A percentile compares a stretch with the other conserved stretches of the same genome.
Evolutionary conservation across 2,329 filamentous ascomycete genomes (phyloP).

Genomic region (Byssochlamys sp.): DNA sequence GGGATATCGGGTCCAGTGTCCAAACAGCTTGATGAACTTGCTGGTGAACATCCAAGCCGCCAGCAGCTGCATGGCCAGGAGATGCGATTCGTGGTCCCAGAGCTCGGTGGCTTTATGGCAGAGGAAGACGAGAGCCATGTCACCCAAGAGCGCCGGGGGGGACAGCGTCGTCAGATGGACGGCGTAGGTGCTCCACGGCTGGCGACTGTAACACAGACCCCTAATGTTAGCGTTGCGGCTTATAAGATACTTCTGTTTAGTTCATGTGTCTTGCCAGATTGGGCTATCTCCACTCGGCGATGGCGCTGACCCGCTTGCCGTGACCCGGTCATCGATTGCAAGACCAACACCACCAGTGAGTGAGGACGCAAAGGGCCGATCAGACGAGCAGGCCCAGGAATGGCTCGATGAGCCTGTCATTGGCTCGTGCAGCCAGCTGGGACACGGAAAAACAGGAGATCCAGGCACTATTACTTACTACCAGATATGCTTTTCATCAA

Average conservation of each 20-base stretch:
- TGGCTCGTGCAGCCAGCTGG: background rate
- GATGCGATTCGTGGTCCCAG: slow-evolving; percentile 48
- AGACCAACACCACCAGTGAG: background rate
- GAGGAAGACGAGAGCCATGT: slow-evolving; percentile 61
- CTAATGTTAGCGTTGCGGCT: slow-evolving; percentile 17
- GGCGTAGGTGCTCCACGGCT: slow-evolving; percentile 88
- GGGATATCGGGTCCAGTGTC: slow-evolving; percentile 75
- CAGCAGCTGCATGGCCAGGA: slow-evolving; percentile 51
- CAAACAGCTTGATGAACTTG: slow-evolving; percentile 83
- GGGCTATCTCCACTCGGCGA: slow-evolving; percentile 4
- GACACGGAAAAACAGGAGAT: slow-evolving; percentile 6
- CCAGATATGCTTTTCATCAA: slow-evolving; percentile 75
- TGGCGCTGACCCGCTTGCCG: slow-evolving; percentile 3
- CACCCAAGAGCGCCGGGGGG: slow-evolving; percentile 71
- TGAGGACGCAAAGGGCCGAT: slow-evolving; percentile 5
- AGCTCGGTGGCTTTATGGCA: slow-evolving; percentile 59
- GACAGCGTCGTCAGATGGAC: slow-evolving; percentile 87
- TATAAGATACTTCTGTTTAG: slow-evolving; percentile 5
- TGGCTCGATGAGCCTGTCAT: background rate
- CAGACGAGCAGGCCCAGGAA: background rate
- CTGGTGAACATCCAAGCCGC: slow-evolving; percentile 72
- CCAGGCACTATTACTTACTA: slow-evolving; percentile 52
- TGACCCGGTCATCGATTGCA: background rate
- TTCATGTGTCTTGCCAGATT: slow-evolving; percentile 9
- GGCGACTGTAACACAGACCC: slow-evolving; percentile 51